phyloP scores from a whole-genome alignment of 176 grass and related monocot species.

The Triticum turgidum region DNA sequence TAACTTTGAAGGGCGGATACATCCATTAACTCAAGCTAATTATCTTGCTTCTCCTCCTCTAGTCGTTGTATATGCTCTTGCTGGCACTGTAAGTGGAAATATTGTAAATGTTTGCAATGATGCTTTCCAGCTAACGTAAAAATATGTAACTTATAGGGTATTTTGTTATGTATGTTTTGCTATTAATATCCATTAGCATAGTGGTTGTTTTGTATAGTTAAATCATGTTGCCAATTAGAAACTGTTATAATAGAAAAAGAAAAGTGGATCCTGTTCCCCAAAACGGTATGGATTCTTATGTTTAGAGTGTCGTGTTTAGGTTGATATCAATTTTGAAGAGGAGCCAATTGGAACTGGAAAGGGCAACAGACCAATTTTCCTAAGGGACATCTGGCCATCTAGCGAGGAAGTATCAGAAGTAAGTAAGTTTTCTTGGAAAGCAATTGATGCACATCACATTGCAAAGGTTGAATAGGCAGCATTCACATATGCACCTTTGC shows the following conservation, averaged over 20 bases:
- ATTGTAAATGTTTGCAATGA: neutral
- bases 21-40: constrained; percentile 62
- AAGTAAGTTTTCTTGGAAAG: neutral
- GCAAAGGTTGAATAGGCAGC: neutral
- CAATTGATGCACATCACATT: neutral
- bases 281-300: neutral
- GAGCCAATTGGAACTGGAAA: neutral
- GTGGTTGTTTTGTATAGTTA: constrained; percentile 4
- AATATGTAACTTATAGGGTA: neutral
- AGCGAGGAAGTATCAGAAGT: constrained; percentile 62
- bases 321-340: constrained; percentile 6
- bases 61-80: constrained; percentile 59
- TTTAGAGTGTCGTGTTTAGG: neutral
- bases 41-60: constrained; percentile 66
- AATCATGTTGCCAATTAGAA: neutral
- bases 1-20: constrained; percentile 64
- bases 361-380: constrained; percentile 28
- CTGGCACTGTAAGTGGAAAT: constrained; percentile 46
- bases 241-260: neutral
- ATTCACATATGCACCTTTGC: neutral
- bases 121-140: neutral
- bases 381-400: constrained; percentile 74
- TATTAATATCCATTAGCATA: neutral
- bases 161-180: neutral
- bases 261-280: neutral